These are phyloP conservation scores for Psilocybe cyanescens DNA, from an alignment of 768 basidiomycete genomes.

Conservation along the genomic window DNA sequence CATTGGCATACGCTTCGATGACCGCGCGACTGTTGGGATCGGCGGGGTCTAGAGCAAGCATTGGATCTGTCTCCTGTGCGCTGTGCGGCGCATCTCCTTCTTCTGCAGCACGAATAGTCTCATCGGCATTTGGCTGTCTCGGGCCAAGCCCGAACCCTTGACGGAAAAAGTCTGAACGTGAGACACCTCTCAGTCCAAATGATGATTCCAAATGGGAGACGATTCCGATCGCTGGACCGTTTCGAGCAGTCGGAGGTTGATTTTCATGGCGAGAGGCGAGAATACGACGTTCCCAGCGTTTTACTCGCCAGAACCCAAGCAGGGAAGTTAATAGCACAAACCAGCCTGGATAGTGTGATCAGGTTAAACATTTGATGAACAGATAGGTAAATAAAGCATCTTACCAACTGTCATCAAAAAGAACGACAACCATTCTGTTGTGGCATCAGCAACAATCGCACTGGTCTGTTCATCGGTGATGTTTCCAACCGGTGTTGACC, in stretches of 20 bases:
- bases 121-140: conserved; percentile 24
- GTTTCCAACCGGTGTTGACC: conserved; percentile 23
- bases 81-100: conserved; percentile 33
- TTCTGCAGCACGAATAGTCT: conserved; percentile 28
- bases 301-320: conserved; percentile 88
- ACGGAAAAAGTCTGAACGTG: conserved; percentile 45
- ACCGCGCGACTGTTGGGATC: conserved; percentile 48
- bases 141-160: conserved; percentile 46
- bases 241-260: conserved; percentile 18
- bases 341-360: conserved; percentile 26
- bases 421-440: conserved; percentile 95
- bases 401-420: conserved; percentile 87
- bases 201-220: conserved; percentile 41
- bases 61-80: conserved; percentile 23
- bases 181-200: conserved; percentile 42
- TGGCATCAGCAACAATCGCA: conserved; percentile 58
- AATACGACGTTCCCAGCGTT: conserved; percentile 85
- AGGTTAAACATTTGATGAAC: not conserved
- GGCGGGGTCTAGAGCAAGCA: conserved; percentile 36
- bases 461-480: conserved; percentile 42
- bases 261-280: conserved; percentile 55
- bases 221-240: conserved; percentile 25
- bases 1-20: conserved; percentile 52
- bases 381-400: conserved; percentile 24
- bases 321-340: conserved; percentile 79